Conservation (phyloP, 257 asterid genomes). For the Lycium barbarum region DNA sequence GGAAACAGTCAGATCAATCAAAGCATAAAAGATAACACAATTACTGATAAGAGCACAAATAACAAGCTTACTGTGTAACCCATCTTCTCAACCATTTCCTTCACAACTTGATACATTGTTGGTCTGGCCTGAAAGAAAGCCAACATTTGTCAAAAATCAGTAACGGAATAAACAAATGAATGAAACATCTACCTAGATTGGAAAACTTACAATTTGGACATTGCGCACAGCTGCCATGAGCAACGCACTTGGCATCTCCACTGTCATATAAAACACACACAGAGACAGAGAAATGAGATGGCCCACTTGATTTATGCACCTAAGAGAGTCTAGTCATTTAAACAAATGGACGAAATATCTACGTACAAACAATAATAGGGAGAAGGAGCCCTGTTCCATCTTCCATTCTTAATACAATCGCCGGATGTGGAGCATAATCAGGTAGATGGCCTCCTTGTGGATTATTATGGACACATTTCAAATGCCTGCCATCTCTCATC, state of each 20-base stretch:
- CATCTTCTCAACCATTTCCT: constrained; percentile 95
- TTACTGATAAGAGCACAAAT: background rate
- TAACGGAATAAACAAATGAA: background rate
- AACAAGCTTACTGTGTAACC: constrained; percentile 74
- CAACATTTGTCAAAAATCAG: constrained; percentile 25
- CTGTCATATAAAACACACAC: constrained; percentile 46
- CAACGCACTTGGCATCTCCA: constrained; percentile 98
- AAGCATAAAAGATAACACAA: constrained; percentile 1
- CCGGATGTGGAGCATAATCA: constrained; percentile 92
- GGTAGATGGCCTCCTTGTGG: constrained; percentile 82
- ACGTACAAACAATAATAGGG: constrained; percentile 91
- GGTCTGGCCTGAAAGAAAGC: constrained; percentile 78
- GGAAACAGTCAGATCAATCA: constrained; percentile 24
- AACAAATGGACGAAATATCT: constrained; percentile 5
- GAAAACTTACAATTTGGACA: constrained; percentile 78
- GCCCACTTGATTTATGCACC: background rate
- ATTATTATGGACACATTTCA: constrained; percentile 82
- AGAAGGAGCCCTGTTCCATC: constrained; percentile 95
- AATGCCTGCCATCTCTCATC: constrained; percentile 91
- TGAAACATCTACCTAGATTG: background rate
- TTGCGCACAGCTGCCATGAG: constrained; percentile 98
- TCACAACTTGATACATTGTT: constrained; percentile 91
- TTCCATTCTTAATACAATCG: constrained; percentile 96
- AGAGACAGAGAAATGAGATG: background rate
- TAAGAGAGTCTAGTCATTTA: background rate